Conservation (phyloP, 805 yeast genomes). For the Kuraishia hungarica region DNA sequence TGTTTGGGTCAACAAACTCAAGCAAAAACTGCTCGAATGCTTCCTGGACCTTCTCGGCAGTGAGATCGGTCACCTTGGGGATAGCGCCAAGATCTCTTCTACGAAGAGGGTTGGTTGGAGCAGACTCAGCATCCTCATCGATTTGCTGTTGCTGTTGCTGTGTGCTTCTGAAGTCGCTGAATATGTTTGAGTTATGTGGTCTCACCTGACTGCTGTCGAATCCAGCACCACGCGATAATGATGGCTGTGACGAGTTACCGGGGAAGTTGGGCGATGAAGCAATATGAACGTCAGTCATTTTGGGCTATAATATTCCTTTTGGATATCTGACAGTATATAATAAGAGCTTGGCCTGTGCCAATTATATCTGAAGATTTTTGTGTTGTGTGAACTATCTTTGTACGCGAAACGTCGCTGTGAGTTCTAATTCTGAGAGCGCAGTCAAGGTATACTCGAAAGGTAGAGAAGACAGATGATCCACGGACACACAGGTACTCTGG, state of each 20-base stretch:
- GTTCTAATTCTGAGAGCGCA: too few relatives aligned
- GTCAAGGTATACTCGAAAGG: too few relatives aligned
- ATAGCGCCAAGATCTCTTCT: constrained; percentile 60
- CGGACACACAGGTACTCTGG: too few relatives aligned
- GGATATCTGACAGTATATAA: background rate
- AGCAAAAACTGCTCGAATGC: constrained; percentile 80
- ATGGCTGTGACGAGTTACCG: constrained; percentile 2
- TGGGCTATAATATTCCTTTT: too few relatives aligned
- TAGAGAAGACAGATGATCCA: too few relatives aligned
- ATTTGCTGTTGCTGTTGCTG: constrained; percentile 6
- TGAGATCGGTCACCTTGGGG: constrained; percentile 80
- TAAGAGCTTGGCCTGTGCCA: too few relatives aligned
- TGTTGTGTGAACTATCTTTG: too few relatives aligned
- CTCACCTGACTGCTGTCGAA: background rate
- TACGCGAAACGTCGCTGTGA: too few relatives aligned
- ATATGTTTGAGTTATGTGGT: constrained; percentile 7
- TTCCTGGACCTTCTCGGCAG: constrained; percentile 91
- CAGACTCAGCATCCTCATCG: constrained; percentile 17
- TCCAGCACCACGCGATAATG: constrained; percentile 1
- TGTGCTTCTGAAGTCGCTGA: constrained; percentile 2
- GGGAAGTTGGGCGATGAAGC: constrained; percentile 5
- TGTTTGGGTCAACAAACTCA: constrained; percentile 37
- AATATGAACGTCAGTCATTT: background rate
- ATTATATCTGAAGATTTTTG: too few relatives aligned
- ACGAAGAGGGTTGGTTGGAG: constrained; percentile 24